phyloP scores from a whole-genome alignment of 1,284 basidiomycete genomes.

The Phlebopus sp. region DNA sequence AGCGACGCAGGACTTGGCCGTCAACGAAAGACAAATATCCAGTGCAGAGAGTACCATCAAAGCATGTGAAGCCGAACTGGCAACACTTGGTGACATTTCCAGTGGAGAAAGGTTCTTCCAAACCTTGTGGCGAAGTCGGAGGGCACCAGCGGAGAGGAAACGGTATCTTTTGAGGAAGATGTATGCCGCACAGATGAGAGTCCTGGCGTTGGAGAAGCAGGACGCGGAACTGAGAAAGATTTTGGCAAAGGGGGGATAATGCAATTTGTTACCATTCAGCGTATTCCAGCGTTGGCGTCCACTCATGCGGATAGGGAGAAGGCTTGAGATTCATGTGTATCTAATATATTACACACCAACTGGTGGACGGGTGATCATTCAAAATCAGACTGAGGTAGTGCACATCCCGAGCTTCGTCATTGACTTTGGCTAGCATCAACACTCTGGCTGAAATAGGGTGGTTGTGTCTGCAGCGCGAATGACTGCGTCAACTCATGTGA shows the following conservation, averaged over 20 bases:
- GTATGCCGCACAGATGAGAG: constrained; percentile 60
- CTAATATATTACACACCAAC: too few relatives aligned
- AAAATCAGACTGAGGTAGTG: background rate
- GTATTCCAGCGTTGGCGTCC: too few relatives aligned
- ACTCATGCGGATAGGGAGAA: background rate
- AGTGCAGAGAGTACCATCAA: constrained; percentile 65
- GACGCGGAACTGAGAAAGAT: constrained; percentile 69
- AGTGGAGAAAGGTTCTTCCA: constrained; percentile 40
- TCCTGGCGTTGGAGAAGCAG: constrained; percentile 66
- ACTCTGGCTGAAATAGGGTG: constrained; percentile 47
- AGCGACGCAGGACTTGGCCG: constrained; percentile 79
- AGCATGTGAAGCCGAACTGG: constrained; percentile 75
- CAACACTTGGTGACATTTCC: constrained; percentile 59
- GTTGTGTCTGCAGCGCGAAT: constrained; percentile 46
- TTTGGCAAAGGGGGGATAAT: constrained; percentile 33
- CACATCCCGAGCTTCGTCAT: constrained; percentile 5
- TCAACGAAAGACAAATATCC: constrained; percentile 73
- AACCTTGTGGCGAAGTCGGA: constrained; percentile 44
- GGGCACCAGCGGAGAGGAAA: constrained; percentile 60
- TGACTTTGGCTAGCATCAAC: constrained; percentile 16
- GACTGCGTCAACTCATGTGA: constrained; percentile 13
- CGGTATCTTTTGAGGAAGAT: constrained; percentile 77
- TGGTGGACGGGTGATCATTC: background rate
- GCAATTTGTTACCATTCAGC: background rate
- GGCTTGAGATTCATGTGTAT: background rate